phyloP scores from a whole-genome alignment of 441 rosid genomes.

The Jatropha multifida region DNA sequence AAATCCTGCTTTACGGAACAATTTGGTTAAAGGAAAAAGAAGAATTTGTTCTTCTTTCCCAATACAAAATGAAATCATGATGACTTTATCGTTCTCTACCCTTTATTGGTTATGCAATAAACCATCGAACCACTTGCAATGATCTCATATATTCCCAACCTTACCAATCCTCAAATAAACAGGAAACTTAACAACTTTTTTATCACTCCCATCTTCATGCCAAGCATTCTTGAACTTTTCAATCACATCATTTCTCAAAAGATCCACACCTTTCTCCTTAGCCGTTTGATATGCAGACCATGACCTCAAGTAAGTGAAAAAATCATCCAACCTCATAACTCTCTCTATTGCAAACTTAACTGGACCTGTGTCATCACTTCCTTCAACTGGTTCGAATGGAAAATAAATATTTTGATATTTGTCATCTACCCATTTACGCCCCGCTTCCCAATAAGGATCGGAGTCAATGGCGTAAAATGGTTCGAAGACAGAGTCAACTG shows the following conservation, averaged over 20 bases:
- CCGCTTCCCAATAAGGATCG: conserved; percentile 52
- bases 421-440: conserved; percentile 56
- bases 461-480: conserved; percentile 43
- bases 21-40: no score
- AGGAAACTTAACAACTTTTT: conserved; percentile 61
- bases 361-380: conserved; percentile 49
- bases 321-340: conserved; percentile 54
- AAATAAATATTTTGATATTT: conserved; percentile 49
- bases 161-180: conserved; percentile 61
- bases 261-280: conserved; percentile 61
- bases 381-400: conserved; percentile 63
- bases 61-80: no score
- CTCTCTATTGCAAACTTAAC: conserved; percentile 51
- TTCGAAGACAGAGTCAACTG: conserved; percentile 49
- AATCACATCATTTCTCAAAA: conserved; percentile 42
- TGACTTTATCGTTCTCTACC: no score
- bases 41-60: no score
- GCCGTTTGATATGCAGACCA: conserved; percentile 85
- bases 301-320: conserved; percentile 56
- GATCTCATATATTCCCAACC: conserved; percentile 14
- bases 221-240: conserved; percentile 54
- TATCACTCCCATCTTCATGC: conserved; percentile 45
- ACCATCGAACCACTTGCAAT: no score
- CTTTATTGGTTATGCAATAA: no score
- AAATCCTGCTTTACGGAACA: no score